Base-by-base conservation (phyloP, 192 early-diverging fungal species). In the Tieghemiomyces parasiticus region DNA sequence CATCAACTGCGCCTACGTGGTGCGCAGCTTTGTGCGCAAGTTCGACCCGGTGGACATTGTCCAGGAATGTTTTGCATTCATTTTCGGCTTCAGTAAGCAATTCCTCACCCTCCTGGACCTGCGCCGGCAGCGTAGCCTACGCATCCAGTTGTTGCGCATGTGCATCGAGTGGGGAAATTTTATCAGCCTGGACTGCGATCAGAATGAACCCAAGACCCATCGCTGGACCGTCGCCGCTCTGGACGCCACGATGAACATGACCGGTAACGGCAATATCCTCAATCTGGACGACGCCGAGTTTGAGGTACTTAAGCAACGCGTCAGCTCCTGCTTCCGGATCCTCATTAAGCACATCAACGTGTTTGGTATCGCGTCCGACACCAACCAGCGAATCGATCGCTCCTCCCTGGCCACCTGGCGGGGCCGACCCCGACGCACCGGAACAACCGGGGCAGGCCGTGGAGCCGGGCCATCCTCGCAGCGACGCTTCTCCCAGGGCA, bases 111-210 rank as follows among this genome's bases (percentile, higher is more conserved):
- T 80, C 44, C 58, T 88, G 38, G 84, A 82, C 46, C 66, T 77
- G 14, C 72, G 67, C 35, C 71, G 73, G 24, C 74, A 84, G 46
- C 66, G 75, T 0, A 76, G 78, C 28, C 68, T 87, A 53, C 81
- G 87, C 42, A 47, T 84, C 50, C 81, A 81, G 28, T 67, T 93
- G 34, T 65, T 87, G 22, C 75, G 76, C 3, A 75, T 93, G 55
- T 76, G 85, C 14, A 86, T 88, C n/a, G 83, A 88, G 46, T 93
- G 91, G 91, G 81, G 87, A 52, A 82, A 83, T 50, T 93, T 93
- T 63, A 87, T 90, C 47, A 82, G 79, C 33, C 81, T 86, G 60
- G 87, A 93, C 62, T 89, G 89, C 64, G 72, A 78, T 56, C 86
- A 84, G 9, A 82, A 81, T 28, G 86, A 91, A 58, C 74, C 87